These are phyloP conservation scores for Vitis hybrid DNA, from an alignment of 177 flowering plant genomes.

Conservation along the genomic window DNA sequence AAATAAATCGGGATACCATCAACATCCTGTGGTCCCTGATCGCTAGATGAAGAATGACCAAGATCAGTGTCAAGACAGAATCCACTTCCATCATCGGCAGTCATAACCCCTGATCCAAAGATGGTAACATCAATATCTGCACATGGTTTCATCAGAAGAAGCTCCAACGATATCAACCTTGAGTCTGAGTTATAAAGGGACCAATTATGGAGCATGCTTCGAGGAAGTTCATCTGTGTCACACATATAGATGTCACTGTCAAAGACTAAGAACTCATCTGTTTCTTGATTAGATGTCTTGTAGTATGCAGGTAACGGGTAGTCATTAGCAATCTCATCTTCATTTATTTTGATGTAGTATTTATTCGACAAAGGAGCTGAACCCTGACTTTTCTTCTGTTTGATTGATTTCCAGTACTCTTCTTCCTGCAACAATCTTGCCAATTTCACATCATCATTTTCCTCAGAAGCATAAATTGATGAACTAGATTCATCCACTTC, in stretches of 20 bases:
- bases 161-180: constrained; percentile 81
- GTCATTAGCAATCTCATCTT: constrained; percentile 92
- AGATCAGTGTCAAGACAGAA: constrained; percentile 58
- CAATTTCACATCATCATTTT: constrained; percentile 65
- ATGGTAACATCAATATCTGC: constrained; percentile 82
- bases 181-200: constrained; percentile 88
- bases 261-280: constrained; percentile 72
- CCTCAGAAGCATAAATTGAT: constrained; percentile 26
- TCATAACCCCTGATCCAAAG: constrained; percentile 89
- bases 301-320: constrained; percentile 92
- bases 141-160: constrained; percentile 87
- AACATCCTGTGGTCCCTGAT: constrained; percentile 33
- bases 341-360: constrained; percentile 81
- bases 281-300: constrained; percentile 53
- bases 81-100: constrained; percentile 77
- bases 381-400: constrained; percentile 44
- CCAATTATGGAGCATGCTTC: constrained; percentile 90
- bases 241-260: constrained; percentile 44
- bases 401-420: constrained; percentile 70
- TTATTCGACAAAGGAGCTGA: constrained; percentile 34
- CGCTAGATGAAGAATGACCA: constrained; percentile 42
- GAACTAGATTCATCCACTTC: constrained; percentile 10
- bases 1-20: constrained; percentile 85
- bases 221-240: constrained; percentile 61
- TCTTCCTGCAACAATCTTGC: constrained; percentile 79